Base-by-base conservation (phyloP, 2,329 filamentous ascomycete genomes). In the Fusarium udum region DNA sequence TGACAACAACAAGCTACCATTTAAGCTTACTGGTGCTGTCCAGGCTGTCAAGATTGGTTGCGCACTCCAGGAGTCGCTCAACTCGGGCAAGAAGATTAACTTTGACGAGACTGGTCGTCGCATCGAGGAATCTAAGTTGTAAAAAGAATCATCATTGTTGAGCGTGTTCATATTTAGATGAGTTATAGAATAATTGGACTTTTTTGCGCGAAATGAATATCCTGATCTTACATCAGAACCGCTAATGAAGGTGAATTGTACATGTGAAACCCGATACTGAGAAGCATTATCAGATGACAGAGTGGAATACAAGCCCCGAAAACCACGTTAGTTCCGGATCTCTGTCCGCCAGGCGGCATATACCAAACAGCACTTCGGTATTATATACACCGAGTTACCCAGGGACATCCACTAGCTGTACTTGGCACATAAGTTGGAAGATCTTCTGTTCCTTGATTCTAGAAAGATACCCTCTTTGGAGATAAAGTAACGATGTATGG, bases 21-120 rank as follows among this genome's bases (percentile, higher is more conserved):
- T 92, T 73, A 87, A 88, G 80, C 78, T 92, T 48, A 79, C 81
- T 22, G 88, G 88, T 14, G 89, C 89, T 9, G 87, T 92, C 22
- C 84, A 88, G 73, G 87, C 88, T 5, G 86, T 92, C 26, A 85
- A 86, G 78, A 92, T 92, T 79, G 91, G 89, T 1, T 85, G 85
- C 60, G 88, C 88, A 10, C 79, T 91, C 73, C 89, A 91, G 79
- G 89, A 91, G 79, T 84, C 85, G 45, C 78, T 91, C 77, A 85
- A 87, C 68, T 85, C 83, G 1, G 88, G 87, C 26, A 83, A 85
- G 80, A 89, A 89, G 82, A 88, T 91, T 52, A 84, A 84, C 64
- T 92, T 92, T 76, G 88, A 91, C 78, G 86, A 79, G 72, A 77
- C 74, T n/a, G 77, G 77, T n/a, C 75, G 73, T 28, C 73, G 77